Evolutionary conservation across 2,329 filamentous ascomycete genomes (phyloP), one percentile per base, ranked within the genome.

Genomic region (Venturia oleaginea): DNA sequence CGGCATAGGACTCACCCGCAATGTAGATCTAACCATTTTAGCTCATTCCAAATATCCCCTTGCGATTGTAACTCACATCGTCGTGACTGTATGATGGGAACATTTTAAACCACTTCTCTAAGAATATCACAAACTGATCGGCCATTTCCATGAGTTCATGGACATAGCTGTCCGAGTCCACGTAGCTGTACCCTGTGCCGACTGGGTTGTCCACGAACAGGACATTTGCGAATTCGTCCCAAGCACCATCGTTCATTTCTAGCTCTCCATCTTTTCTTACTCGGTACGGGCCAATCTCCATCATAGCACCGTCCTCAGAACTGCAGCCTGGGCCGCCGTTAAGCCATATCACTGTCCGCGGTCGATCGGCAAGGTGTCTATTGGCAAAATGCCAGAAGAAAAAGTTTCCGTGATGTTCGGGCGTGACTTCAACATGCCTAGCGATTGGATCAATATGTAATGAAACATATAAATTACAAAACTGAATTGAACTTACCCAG

Each of bases 371-470:
- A 69, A 99, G 96, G 75, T 99, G 94, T 69, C 90, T 85, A 74
- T 97, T 97, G 74, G 96, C 86, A 74, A 90, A 97, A 72, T 97
- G 91, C 94, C 94, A 99, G 81, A 99, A 99, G 81, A 97, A 99
- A 22, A 99, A 79, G 76, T 97, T 96, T 70, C 91, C 93, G 74
- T 97, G 91, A 74, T 89, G 84, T 69, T 91, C 87, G 24, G 89
- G 84, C 40, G 87, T 89, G 71, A 99, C 83, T 77, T 97, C 92
- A 75, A 99, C 88, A 79, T 99, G 94, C 64, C 92, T 96, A 73
- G 61, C 61, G 42, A 22, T 22, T 22, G 15, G 54, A 22, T 27
- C 17, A 59, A 70, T 64, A 65, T 67, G 38, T 4, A 55, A 22
- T 42, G 22, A 13, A 38, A 19, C 42, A 8, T 37, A 22, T 30